These are phyloP conservation scores for Cryphonectria radicalis DNA, from an alignment of 2,329 filamentous ascomycete species.

Conservation along the genomic window DNA sequence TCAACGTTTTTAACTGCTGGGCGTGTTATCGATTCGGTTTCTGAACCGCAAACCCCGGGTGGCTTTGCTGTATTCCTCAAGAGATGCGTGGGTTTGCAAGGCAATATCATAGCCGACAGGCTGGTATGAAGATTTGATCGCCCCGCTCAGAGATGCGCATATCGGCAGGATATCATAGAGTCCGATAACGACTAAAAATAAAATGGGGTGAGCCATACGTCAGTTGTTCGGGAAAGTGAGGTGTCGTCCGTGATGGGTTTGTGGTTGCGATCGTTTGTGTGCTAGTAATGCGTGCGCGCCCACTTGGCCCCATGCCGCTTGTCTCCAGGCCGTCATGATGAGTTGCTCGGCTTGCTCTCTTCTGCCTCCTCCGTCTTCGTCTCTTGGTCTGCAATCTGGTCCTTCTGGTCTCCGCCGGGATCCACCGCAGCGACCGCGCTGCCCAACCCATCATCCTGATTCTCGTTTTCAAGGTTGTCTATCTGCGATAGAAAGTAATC, in stretches of 20 bases:
- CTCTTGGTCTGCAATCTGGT: slow-evolving; percentile 31
- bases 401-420: slow-evolving; percentile 41
- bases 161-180: background rate
- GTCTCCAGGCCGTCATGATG: slow-evolving; percentile 15
- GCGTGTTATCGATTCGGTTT: background rate
- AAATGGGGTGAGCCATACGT: background rate
- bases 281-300: background rate
- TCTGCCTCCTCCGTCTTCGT: slow-evolving; percentile 1
- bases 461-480: slow-evolving; percentile 52
- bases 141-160: background rate
- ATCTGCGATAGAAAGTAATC: slow-evolving; percentile 61
- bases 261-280: background rate
- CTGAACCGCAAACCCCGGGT: background rate
- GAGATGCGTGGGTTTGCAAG: background rate
- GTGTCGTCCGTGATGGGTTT: background rate
- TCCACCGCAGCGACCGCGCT: slow-evolving; percentile 44
- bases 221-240: background rate
- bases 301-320: background rate
- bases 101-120: background rate
- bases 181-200: background rate
- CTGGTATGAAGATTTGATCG: background rate
- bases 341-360: background rate
- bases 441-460: slow-evolving; percentile 49
- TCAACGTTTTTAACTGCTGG: background rate
- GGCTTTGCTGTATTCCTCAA: background rate